phyloP scores from a whole-genome alignment of 176 grass and related monocot species.

The Echinochloa phyllopogon region DNA sequence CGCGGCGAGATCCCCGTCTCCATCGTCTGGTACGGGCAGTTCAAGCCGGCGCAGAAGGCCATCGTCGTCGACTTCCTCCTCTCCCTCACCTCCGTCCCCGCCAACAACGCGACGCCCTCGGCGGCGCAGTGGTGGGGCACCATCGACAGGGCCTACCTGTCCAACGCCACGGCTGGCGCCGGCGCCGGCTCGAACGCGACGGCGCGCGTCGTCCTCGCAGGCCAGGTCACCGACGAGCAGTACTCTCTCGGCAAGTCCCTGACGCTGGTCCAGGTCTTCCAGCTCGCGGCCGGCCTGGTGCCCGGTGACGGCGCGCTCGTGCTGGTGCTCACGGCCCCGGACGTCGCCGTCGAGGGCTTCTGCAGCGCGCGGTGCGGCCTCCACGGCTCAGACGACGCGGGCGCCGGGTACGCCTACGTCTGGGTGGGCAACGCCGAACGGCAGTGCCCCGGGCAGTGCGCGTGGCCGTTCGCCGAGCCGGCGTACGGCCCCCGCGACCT shows the following conservation, averaged over 20 bases:
- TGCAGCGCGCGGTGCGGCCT: slow-evolving; percentile 53
- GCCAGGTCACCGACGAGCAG: slow-evolving; percentile 30
- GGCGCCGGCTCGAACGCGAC: not conserved
- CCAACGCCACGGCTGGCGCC: slow-evolving; percentile 3
- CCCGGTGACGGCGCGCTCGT: slow-evolving; percentile 27
- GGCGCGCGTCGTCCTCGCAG: slow-evolving; percentile 31
- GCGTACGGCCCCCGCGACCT: slow-evolving; percentile 47
- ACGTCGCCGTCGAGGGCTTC: slow-evolving; percentile 55
- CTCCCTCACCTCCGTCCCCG: slow-evolving; percentile 35
- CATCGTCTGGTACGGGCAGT: slow-evolving; percentile 58
- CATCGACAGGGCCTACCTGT: slow-evolving; percentile 37
- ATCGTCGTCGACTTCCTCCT: slow-evolving; percentile 59
- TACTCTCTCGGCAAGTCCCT: slow-evolving; percentile 52
- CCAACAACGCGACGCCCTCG: not conserved
- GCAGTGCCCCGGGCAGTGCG: slow-evolving; percentile 69
- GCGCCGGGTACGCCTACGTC: slow-evolving; percentile 28
- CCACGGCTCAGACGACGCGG: slow-evolving; percentile 40
- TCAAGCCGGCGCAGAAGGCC: slow-evolving; percentile 48
- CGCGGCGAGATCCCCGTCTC: slow-evolving; percentile 43
- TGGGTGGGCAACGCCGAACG: slow-evolving; percentile 56
- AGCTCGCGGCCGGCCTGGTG: slow-evolving; percentile 21
- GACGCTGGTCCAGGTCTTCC: slow-evolving; percentile 28
- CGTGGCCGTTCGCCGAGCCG: slow-evolving; percentile 70
- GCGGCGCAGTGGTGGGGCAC: slow-evolving; percentile 57
- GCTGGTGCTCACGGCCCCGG: slow-evolving; percentile 51